Percentiles rank a stretch among this genome's conserved stretches.
Evolutionary conservation across 2,329 filamentous ascomycete species (phyloP).

Genomic region (Pseudopithomyces chartarum): DNA sequence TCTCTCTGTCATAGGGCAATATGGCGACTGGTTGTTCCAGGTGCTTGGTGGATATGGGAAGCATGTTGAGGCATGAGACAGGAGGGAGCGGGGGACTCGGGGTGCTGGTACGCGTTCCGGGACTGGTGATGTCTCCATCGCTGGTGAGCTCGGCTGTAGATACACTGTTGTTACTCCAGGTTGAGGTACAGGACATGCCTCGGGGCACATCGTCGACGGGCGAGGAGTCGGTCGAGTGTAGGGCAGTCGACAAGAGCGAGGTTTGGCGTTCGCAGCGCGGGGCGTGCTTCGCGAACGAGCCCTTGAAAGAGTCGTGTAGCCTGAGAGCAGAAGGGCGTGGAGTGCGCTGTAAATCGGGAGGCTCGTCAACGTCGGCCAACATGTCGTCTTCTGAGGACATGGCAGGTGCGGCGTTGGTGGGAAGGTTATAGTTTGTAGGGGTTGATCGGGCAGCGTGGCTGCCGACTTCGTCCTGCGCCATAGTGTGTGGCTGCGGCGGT

Average conservation of each 20-base stretch:
- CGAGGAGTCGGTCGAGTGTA: conserved; percentile 57
- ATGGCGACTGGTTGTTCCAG: conserved; percentile 45
- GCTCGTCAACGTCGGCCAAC: conserved; percentile 81
- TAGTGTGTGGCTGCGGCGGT: conserved; percentile 15
- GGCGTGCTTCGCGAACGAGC: conserved; percentile 55
- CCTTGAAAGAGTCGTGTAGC: conserved; percentile 45
- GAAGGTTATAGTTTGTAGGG: conserved; percentile 26
- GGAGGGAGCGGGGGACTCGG: conserved; percentile 83
- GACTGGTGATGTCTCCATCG: conserved; percentile 88
- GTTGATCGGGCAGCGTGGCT: conserved; percentile 38
- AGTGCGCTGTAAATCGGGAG: conserved; percentile 71
- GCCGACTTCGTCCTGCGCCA: conserved; percentile 41
- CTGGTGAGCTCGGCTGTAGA: conserved; percentile 94
- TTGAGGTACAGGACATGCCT: conserved; percentile 63
- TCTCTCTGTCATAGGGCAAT: conserved; percentile 43
- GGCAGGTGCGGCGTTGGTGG: conserved; percentile 28
- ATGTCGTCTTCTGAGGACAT: conserved; percentile 63
- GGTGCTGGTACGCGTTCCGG: conserved; percentile 77
- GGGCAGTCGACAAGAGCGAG: conserved; percentile 85
- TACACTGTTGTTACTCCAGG: conserved; percentile 78
- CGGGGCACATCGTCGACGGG: conserved; percentile 49
- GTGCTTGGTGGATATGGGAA: conserved; percentile 43
- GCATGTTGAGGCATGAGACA: conserved; percentile 49
- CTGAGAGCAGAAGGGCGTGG: conserved; percentile 46
- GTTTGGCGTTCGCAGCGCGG: conserved; percentile 64